A percentile compares a stretch with the other conserved stretches of the same genome.
phyloP scores from a whole-genome alignment of 169 alveolate species.

The Plasmodium billcollinsi region DNA sequence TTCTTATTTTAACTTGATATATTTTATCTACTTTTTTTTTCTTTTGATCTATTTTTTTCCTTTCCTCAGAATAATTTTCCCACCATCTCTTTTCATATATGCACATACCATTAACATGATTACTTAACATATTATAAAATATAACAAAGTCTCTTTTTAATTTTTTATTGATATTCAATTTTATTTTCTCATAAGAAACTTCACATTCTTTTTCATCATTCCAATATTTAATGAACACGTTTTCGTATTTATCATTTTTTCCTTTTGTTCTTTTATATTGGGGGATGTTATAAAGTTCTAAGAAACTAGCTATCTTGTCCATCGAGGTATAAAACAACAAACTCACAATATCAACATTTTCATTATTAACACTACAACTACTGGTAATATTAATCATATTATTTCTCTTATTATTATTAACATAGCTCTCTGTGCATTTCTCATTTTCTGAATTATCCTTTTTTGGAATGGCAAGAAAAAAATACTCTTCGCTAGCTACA shows the following conservation, averaged over 20 bases:
- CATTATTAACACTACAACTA: not conserved
- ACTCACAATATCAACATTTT: constrained; percentile 4
- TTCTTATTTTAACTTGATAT: not conserved
- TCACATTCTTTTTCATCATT: constrained; percentile 26
- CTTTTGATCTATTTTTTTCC: not conserved
- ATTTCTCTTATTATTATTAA: not conserved
- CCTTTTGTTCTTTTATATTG: not conserved
- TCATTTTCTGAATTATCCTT: not conserved
- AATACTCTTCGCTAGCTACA: constrained; percentile 37
- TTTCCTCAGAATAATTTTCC: not conserved
- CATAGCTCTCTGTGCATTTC: not conserved
- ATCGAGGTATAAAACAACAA: constrained; percentile 28
- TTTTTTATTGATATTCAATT: constrained; percentile 4
- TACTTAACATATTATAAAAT: constrained; percentile 6
- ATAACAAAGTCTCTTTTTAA: not conserved
- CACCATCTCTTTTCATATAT: not conserved
- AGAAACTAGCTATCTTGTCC: constrained; percentile 12
- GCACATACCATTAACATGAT: not conserved
- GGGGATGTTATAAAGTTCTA: constrained; percentile 7
- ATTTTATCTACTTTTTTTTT: not conserved
- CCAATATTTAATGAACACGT: constrained; percentile 49
- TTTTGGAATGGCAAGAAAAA: constrained; percentile 42
- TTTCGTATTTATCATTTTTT: constrained; percentile 17
- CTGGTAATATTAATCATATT: too few relatives aligned
- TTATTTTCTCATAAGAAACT: constrained; percentile 16